Base-by-base conservation (phyloP, 2,329 filamentous ascomycete species). In the Sarocladium oryzae region DNA sequence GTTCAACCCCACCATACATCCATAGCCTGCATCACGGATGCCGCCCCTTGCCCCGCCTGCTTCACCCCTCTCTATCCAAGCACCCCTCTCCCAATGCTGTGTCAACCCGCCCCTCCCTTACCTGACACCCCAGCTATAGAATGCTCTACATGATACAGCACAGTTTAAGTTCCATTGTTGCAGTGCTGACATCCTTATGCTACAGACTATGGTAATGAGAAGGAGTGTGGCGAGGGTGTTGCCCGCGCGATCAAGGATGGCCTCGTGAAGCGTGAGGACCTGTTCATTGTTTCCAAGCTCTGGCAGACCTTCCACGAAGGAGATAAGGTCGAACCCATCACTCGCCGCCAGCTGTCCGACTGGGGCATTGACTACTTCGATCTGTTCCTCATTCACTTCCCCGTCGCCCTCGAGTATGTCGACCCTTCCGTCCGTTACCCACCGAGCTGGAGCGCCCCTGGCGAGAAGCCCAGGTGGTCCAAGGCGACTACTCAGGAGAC, bases 211-310 rank as follows among this genome's bases (percentile, higher is more conserved):
- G 85, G 84, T 61, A 90, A 90, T 68, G 86, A 90, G 69, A 78
- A 79, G 57, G 85, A 89, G 69, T 80, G 78, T 57, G 86, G 86
- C 51, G 71, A 89, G 66, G 86, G 88, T 61, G 78, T 92, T 43
- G 81, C 84, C 54, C 85, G 86, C 59, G 88, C 88, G 62, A 89
- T 93, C 70, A 79, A 85, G 64, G 88, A 93, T 9, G 86, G 88
- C 38, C 69, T 92, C 53, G 87, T 91, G 60, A 89, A 85, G 75
- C 85, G 88, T 54, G 82, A 88, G 69, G 89, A 96, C 21, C 86
- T 95, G 66, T 95, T 95, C 81, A 84, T 96, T 65, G 87, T 91
- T 57, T 89, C 86, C 70, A 96, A 95, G 77, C 85, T 96, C 53
- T 95, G 90, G 89, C 90, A 92, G 75, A 85, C 84, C 58, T 95